These are phyloP conservation scores for Xylaria sp. DNA, from an alignment of 2,329 filamentous ascomycete species.

Conservation along the genomic window DNA sequence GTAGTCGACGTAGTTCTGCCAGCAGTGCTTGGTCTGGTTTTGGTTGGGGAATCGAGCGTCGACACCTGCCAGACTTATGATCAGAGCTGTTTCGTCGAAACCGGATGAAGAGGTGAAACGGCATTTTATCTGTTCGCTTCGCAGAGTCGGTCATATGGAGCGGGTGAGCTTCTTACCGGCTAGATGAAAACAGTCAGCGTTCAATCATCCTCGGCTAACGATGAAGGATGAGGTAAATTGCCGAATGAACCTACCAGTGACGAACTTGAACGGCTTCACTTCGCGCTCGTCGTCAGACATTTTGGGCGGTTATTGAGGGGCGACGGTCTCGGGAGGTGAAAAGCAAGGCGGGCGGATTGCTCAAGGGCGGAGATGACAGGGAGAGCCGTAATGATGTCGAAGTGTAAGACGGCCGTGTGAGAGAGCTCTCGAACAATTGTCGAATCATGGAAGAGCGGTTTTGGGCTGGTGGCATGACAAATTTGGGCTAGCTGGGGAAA, in stretches of 20 bases:
- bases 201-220: constrained; percentile 30
- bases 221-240: constrained; percentile 43
- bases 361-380: constrained; percentile 48
- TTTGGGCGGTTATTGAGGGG: constrained; percentile 63
- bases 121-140: constrained; percentile 14
- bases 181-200: constrained; percentile 42
- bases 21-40: constrained; percentile 99
- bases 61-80: constrained; percentile 74
- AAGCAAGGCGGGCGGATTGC: constrained; percentile 49
- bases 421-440: constrained; percentile 39
- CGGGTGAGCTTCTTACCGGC: constrained; percentile 44
- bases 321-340: constrained; percentile 37
- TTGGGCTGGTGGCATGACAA: constrained; percentile 45
- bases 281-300: constrained; percentile 92
- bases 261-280: constrained; percentile 99
- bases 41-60: constrained; percentile 98
- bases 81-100: constrained; percentile 21
- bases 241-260: constrained; percentile 79
- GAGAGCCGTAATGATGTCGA: constrained; percentile 51
- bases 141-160: constrained; percentile 9
- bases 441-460: constrained; percentile 43
- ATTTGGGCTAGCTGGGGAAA: constrained; percentile 34
- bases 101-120: not conserved
- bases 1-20: constrained; percentile 99
- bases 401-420: constrained; percentile 34